Evolutionary conservation across 192 early-diverging fungal species (phyloP), one percentile per base, ranked within the genome.

Genomic region (Coemansia sp.): DNA sequence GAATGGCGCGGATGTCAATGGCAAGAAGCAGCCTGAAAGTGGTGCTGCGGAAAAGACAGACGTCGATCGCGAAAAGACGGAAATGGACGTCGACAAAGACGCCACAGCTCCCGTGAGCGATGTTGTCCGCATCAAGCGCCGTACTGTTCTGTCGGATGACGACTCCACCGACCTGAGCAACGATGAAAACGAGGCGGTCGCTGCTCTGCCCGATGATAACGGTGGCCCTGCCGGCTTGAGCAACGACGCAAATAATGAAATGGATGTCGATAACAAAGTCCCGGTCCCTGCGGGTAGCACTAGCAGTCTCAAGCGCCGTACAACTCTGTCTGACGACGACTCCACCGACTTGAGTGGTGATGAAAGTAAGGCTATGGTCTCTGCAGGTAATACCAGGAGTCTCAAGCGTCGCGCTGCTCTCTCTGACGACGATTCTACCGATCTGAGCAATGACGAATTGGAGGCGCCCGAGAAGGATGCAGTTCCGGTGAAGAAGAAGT

Each of bases 381-480:
- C 57, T 40, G 38, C n/a, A 22, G 14, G 38, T 9, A 59, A 40
- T 5, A 4, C 0, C 13, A 13, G 1, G 2, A 14, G 22, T 36
- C 36, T 22, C 48, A 71, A 71, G 46, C 61, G 69, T 15, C 56
- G 48, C 2, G 57, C 57, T 9, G 45, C 63, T 20, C n/a, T 20
- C 5, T 71, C 69, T 0, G 68, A 70, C 0, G 10, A 17, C 42
- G 42, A 65, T 1, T 63, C 56, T 8, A 63, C 56, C 11, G n/a
- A 50, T 7, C 4, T 63, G 45, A 41, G 29, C 45, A 36, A 50
- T n/a, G 29, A 49, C 9, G 68, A 64, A 43, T 33, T 11, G 11
- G 46, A 60, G 20, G 7, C 33, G 46, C 19, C 55, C n/a, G 52
- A 42, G 22, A 22, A 41, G 20, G 41, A 40, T 13, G 34, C 36